phyloP scores from a whole-genome alignment of 2,329 filamentous ascomycete genomes.

The Alternaria rosae region DNA sequence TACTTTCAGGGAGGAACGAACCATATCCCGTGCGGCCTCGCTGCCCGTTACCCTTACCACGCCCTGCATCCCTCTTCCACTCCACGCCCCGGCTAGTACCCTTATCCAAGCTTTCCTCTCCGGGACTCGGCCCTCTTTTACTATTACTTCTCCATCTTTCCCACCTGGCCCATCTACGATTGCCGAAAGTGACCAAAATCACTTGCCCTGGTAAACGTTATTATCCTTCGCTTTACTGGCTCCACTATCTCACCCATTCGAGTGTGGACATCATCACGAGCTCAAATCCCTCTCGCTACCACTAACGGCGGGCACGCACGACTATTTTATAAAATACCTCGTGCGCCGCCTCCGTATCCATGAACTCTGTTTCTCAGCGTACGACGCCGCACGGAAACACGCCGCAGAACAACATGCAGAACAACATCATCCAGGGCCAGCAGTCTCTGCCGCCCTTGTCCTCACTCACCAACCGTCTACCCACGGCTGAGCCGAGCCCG shows the following conservation, averaged over 20 bases:
- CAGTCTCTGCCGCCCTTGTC: conserved; percentile 49
- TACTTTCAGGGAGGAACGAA: conserved; percentile 30
- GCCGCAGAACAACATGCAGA: not conserved
- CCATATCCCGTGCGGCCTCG: conserved; percentile 17
- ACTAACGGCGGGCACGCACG: not conserved
- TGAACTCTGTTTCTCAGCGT: conserved; percentile 43
- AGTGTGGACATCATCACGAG: conserved; percentile 14
- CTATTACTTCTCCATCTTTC: conserved; percentile 11
- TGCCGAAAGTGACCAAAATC: not conserved
- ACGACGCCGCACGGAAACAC: conserved; percentile 22
- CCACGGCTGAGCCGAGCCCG: conserved; percentile 44
- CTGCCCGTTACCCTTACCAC: conserved; percentile 19
- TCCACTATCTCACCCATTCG: conserved; percentile 23
- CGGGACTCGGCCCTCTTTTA: conserved; percentile 3
- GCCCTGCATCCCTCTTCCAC: conserved; percentile 14
- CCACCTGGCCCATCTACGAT: conserved; percentile 9
- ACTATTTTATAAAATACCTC: not conserved
- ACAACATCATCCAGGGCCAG: conserved; percentile 27
- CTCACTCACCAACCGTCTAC: conserved; percentile 46
- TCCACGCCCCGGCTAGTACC: conserved; percentile 28
- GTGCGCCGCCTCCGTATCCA: conserved; percentile 18
- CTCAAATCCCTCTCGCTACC: conserved; percentile 15
- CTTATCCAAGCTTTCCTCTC: conserved; percentile 6
- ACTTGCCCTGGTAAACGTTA: not conserved
- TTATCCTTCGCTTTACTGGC: conserved; percentile 12